Evolutionary conservation across 2,329 filamentous ascomycete genomes (phyloP).

Genomic region (Rugonectria rugulosa): DNA sequence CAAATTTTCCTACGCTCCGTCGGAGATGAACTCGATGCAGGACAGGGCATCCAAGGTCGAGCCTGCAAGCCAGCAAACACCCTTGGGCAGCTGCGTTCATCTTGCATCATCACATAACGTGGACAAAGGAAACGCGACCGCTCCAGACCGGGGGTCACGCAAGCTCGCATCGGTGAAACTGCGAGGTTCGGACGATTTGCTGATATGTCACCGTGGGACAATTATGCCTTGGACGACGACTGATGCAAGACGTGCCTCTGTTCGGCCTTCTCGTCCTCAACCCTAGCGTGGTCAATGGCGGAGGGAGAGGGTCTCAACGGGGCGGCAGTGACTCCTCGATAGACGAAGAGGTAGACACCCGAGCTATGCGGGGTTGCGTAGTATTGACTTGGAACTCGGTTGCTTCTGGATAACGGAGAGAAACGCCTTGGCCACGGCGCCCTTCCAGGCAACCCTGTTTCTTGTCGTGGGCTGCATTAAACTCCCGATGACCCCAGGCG

Average conservation of each 20-base stretch:
- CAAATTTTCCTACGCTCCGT: neutral
- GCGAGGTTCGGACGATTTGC: slow-evolving; percentile 18
- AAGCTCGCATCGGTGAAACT: slow-evolving; percentile 1
- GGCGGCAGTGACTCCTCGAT: slow-evolving; percentile 4
- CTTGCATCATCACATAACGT: slow-evolving; percentile 11
- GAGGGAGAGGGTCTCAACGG: neutral
- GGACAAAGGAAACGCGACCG: neutral
- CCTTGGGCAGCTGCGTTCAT: slow-evolving; percentile 4
- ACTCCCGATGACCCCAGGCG: neutral
- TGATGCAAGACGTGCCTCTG: slow-evolving; percentile 13
- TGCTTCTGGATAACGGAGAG: neutral
- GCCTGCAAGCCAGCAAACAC: neutral
- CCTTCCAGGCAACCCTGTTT: neutral
- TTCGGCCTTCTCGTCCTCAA: neutral
- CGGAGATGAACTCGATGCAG: neutral
- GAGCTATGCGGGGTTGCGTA: slow-evolving; percentile 15
- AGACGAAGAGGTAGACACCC: slow-evolving; percentile 14
- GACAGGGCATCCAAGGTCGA: neutral
- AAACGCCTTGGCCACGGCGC: neutral
- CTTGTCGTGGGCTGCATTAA: too few species aligned
- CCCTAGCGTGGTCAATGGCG: neutral
- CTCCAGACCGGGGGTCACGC: neutral
- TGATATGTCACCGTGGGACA: slow-evolving; percentile 4
- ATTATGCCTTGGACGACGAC: slow-evolving; percentile 8
- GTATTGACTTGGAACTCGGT: slow-evolving; percentile 7